Conservation (phyloP, 2,329 filamentous ascomycete genomes). For the Fusarium albidum region DNA sequence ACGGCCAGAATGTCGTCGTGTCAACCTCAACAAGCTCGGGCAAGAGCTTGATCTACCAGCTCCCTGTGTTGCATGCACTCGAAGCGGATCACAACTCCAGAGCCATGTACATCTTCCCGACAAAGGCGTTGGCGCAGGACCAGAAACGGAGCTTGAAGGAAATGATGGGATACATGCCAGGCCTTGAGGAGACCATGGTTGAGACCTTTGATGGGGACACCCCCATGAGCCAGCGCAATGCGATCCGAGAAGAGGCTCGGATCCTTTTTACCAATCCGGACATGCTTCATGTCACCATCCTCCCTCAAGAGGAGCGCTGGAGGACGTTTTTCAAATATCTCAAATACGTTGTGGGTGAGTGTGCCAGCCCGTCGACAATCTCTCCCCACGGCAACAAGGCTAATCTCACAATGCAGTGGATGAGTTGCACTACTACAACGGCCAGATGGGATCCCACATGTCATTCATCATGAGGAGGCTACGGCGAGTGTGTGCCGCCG, state of each 20-base stretch:
- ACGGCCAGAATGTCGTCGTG: slow-evolving; percentile 87
- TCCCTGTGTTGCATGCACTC: slow-evolving; percentile 87
- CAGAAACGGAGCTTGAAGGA: slow-evolving; percentile 89
- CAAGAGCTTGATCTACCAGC: slow-evolving; percentile 97
- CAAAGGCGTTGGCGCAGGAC: slow-evolving; percentile 95
- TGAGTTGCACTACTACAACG: slow-evolving; percentile 96
- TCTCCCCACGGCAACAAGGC: not conserved
- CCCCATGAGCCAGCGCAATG: slow-evolving; percentile 77
- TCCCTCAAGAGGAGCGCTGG: slow-evolving; percentile 93
- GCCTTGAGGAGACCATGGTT: slow-evolving; percentile 77
- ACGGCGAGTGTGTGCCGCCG: slow-evolving; percentile 84
- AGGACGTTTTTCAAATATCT: slow-evolving; percentile 87
- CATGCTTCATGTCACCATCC: slow-evolving; percentile 93
- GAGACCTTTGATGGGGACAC: slow-evolving; percentile 98
- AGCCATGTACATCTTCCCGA: slow-evolving; percentile 98
- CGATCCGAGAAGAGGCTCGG: slow-evolving; percentile 85
- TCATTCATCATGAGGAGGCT: slow-evolving; percentile 93
- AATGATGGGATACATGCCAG: slow-evolving; percentile 81
- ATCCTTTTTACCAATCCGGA: slow-evolving; percentile 99
- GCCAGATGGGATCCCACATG: slow-evolving; percentile 91
- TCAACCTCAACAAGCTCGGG: slow-evolving; percentile 96
- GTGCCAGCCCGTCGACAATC: slow-evolving; percentile 25
- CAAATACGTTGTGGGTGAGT: slow-evolving; percentile 79
- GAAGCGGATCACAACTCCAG: slow-evolving; percentile 79
- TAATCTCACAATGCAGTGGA: slow-evolving; percentile 59